Evolutionary conservation across 2,329 filamentous ascomycete genomes (phyloP).

Genomic region (Lachnellula suecica): DNA sequence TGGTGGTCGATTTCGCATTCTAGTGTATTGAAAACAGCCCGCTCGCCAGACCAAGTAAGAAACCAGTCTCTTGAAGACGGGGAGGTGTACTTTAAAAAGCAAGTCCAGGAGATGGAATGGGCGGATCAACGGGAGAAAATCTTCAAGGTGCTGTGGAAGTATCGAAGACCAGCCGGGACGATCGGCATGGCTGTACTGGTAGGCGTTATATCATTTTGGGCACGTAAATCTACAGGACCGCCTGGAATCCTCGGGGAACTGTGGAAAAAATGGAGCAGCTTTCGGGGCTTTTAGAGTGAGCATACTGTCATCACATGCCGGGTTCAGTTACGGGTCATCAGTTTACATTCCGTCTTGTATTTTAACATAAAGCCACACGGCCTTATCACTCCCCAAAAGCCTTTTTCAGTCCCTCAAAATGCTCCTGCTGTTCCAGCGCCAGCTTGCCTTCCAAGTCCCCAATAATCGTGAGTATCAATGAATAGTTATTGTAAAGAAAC

Average conservation of each 20-base stretch:
- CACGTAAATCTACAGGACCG: constrained; percentile 47
- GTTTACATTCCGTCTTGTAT: constrained; percentile 1
- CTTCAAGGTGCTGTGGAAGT: constrained; percentile 55
- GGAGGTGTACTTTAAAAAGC: constrained; percentile 64
- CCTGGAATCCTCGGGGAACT: constrained; percentile 25
- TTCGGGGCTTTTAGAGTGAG: constrained; percentile 15
- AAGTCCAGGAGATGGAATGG: constrained; percentile 70
- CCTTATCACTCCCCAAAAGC: constrained; percentile 48
- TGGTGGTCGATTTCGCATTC: constrained; percentile 72
- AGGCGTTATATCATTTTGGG: constrained; percentile 66
- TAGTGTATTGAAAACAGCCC: constrained; percentile 85
- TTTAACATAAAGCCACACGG: not conserved
- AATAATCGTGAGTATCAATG: constrained; percentile 89
- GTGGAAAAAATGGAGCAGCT: constrained; percentile 25
- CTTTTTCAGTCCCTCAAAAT: constrained; percentile 68
- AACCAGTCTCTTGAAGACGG: constrained; percentile 66
- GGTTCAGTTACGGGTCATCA: not conserved
- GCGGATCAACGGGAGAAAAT: constrained; percentile 57
- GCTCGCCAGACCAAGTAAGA: constrained; percentile 47
- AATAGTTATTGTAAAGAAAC: constrained; percentile 96
- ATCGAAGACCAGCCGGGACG: constrained; percentile 63
- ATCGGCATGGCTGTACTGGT: constrained; percentile 65
- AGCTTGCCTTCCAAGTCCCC: constrained; percentile 73
- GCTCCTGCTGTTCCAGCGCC: constrained; percentile 69
- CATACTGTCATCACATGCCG: not conserved